Conservation (phyloP, 2,329 filamentous ascomycete genomes). For the Nectriaceae sp. region DNA sequence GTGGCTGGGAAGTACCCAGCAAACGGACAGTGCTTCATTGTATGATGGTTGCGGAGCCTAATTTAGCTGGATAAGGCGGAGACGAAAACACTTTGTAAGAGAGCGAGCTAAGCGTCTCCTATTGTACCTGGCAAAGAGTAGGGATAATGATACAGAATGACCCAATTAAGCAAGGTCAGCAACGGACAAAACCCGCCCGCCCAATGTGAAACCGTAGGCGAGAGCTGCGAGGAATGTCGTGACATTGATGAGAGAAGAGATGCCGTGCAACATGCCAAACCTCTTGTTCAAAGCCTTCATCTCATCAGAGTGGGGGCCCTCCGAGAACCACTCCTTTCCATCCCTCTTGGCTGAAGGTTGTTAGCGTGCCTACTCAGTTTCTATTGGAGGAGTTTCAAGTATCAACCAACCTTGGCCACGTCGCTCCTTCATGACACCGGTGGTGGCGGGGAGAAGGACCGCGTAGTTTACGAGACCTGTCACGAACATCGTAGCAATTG, state of each 20-base stretch:
- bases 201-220: constrained; percentile 77
- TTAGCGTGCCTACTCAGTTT: constrained; percentile 15
- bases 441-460: constrained; percentile 74
- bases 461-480: constrained; percentile 71
- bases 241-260: constrained; percentile 80
- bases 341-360: constrained; percentile 70
- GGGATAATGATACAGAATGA: not conserved
- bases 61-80: not conserved
- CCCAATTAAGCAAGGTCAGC: constrained; percentile 26
- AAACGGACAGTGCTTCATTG: constrained; percentile 9
- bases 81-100: no score
- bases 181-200: constrained; percentile 56
- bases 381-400: not conserved
- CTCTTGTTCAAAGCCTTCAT: constrained; percentile 79
- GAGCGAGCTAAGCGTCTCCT: not conserved
- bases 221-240: constrained; percentile 68
- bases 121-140: not conserved
- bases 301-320: constrained; percentile 77
- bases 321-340: constrained; percentile 83
- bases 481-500: constrained; percentile 70
- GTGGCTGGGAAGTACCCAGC: not conserved
- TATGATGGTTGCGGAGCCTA: not conserved
- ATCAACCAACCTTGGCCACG: constrained; percentile 71
- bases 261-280: constrained; percentile 79
- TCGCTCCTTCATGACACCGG: constrained; percentile 71